phyloP scores from a whole-genome alignment of 768 basidiomycete genomes.

The Termitomyces sp. region DNA sequence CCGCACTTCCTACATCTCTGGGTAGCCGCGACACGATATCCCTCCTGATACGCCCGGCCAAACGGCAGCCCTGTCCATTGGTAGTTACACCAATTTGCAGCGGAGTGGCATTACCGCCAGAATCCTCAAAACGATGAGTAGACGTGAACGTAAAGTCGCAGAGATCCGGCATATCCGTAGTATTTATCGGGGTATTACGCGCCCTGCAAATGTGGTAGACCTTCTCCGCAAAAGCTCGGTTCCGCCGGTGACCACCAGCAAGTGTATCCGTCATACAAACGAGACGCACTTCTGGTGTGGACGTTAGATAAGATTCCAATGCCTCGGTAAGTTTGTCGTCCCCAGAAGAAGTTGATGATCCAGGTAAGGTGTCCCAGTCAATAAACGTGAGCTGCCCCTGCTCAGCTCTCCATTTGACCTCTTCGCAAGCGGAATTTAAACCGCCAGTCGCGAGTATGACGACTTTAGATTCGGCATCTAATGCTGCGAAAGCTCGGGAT shows the following conservation, averaged over 20 bases:
- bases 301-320: slow-evolving; percentile 45
- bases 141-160: slow-evolving; percentile 91
- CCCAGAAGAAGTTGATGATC: slow-evolving; percentile 25
- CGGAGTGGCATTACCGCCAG: slow-evolving; percentile 40
- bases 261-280: slow-evolving; percentile 84
- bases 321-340: slow-evolving; percentile 37
- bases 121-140: slow-evolving; percentile 73
- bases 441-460: slow-evolving; percentile 58
- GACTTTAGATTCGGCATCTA: slow-evolving; percentile 77
- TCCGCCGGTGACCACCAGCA: slow-evolving; percentile 41
- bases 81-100: slow-evolving; percentile 85
- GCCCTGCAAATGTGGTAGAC: slow-evolving; percentile 54
- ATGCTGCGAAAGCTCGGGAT: slow-evolving; percentile 73
- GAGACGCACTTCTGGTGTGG: slow-evolving; percentile 33
- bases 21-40: slow-evolving; percentile 80
- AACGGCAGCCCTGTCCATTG: slow-evolving; percentile 86
- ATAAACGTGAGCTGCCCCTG: slow-evolving; percentile 54
- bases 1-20: slow-evolving; percentile 69
- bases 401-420: slow-evolving; percentile 62
- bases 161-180: slow-evolving; percentile 81
- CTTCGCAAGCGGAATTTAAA: slow-evolving; percentile 52
- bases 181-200: slow-evolving; percentile 73
- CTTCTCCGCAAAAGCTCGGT: slow-evolving; percentile 47
- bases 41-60: slow-evolving; percentile 74
- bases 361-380: slow-evolving; percentile 47